Percentiles rank a stretch among this genome's conserved stretches.
Conservation (phyloP, 148 eudicot genomes). For the Cornus suecica region DNA sequence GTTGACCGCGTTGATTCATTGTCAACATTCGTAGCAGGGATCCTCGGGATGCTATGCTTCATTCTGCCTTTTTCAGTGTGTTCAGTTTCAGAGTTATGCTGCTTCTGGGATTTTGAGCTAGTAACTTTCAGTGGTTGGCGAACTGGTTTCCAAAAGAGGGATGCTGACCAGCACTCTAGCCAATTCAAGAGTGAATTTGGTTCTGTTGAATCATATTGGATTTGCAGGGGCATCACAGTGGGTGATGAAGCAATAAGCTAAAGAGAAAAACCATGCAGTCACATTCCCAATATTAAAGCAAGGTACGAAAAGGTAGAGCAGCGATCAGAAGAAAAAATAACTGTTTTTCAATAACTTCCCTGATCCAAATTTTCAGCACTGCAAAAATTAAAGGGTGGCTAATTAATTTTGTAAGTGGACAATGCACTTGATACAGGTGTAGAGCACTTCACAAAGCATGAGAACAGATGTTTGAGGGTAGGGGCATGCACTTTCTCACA, state of each 20-base stretch:
- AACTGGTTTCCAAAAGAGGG: constrained; percentile 44
- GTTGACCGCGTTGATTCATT: constrained; percentile 26
- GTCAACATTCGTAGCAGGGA: constrained; percentile 28
- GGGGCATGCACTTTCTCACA: too few species aligned
- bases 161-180: constrained; percentile 57
- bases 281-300: neutral
- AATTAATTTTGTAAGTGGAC: too few species aligned
- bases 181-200: constrained; percentile 48
- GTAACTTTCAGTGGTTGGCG: constrained; percentile 34
- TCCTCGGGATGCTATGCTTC: constrained; percentile 42
- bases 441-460: too few species aligned
- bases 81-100: constrained; percentile 24
- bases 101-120: constrained; percentile 36
- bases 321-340: neutral
- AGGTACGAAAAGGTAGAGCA: neutral
- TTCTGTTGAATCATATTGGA: constrained; percentile 48
- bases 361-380: too few species aligned
- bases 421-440: too few species aligned
- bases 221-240: constrained; percentile 42
- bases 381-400: neutral
- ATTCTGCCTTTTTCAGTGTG: constrained; percentile 43
- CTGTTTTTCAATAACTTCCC: neutral
- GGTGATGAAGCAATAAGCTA: constrained; percentile 61
- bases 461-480: too few species aligned
- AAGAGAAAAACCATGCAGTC: neutral